A percentile compares a stretch with the other conserved stretches of the same genome.
These are phyloP conservation scores for Fomitopsis schrenkii DNA, from an alignment of 1,284 basidiomycete genomes.

Conservation along the genomic window DNA sequence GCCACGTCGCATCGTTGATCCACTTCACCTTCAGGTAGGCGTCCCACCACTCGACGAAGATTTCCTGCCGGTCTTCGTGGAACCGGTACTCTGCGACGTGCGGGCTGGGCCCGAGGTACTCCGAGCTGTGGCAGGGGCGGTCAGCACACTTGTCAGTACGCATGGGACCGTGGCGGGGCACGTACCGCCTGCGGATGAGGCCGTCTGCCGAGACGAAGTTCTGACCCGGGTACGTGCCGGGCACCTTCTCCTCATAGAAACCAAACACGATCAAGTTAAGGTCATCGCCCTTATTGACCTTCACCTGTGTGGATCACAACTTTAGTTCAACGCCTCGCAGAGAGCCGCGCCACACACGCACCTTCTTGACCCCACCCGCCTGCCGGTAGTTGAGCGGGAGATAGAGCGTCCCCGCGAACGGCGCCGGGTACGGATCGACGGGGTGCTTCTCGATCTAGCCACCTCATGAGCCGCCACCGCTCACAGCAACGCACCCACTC, in stretches of 20 bases:
- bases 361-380: background rate
- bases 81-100: conserved; percentile 7
- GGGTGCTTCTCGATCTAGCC: conserved; percentile 5
- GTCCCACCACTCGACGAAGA: conserved; percentile 12
- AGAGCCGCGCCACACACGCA: background rate
- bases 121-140: background rate
- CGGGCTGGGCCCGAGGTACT: conserved; percentile 9
- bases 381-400: background rate
- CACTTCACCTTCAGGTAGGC: conserved; percentile 2
- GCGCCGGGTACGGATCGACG: conserved; percentile 1
- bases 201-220: conserved; percentile 5
- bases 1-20: conserved; percentile 6
- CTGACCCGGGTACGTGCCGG: background rate
- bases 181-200: conserved; percentile 3
- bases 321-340: background rate
- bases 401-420: conserved; percentile 4
- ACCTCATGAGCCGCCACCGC: background rate
- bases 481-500: background rate
- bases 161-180: background rate
- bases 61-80: background rate
- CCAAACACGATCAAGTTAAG: conserved; percentile 5
- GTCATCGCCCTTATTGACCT: conserved; percentile 6
- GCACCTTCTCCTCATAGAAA: conserved; percentile 3
- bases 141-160: background rate
- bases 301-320: background rate